Evolutionary conservation across 495 filamentous ascomycete species (phyloP), one percentile per base, ranked within the genome.

Genomic region (Hypoxylon fuscum): DNA sequence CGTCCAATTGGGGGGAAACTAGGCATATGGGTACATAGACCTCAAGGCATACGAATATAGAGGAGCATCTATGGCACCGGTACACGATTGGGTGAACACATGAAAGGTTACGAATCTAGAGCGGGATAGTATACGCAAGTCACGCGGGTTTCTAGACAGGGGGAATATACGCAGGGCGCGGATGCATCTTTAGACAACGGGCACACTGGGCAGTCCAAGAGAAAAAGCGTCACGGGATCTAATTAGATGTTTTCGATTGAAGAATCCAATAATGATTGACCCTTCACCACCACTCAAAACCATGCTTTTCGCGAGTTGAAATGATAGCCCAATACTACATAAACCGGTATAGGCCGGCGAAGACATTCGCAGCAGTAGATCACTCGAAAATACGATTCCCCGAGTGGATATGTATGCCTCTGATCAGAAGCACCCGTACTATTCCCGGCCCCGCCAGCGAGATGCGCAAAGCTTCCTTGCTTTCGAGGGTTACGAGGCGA

Each of bases 1-100:
- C 59, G 59, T 62, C 51, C 59, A 56, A 55, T 57, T 40, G 46
- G 46, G 32, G 52, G 52, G 42, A 27, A 55, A 35, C 40, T 42
- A 17, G 31, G 40, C 46, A 56, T 55, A 31, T 55, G 50, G 44
- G 32, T 60, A 61, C 31, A 51, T 49, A 52, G 32, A 52, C 49
- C 55, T 58, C 48, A 17, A 23, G 38, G 49, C 29, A 64, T 49
- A 47, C 35, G 22, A 47, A 59, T 52, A 34, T 15, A 18, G 50
- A 42, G 47, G 46, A 42, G 29, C 35, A 52, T 48, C 32, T 53
- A 46, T 9, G 60, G 52, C 57, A 46, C 23, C 21, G 52, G 47
- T 46, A 49, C 29, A 15, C 21, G 32, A 32, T 32, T 14, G 15
- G 14, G 15, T 45, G 15, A 45, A 45, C 34, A 47, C 32, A 56